Conservation (phyloP, 1,284 basidiomycete species). For the Cryptococcus sp. region DNA sequence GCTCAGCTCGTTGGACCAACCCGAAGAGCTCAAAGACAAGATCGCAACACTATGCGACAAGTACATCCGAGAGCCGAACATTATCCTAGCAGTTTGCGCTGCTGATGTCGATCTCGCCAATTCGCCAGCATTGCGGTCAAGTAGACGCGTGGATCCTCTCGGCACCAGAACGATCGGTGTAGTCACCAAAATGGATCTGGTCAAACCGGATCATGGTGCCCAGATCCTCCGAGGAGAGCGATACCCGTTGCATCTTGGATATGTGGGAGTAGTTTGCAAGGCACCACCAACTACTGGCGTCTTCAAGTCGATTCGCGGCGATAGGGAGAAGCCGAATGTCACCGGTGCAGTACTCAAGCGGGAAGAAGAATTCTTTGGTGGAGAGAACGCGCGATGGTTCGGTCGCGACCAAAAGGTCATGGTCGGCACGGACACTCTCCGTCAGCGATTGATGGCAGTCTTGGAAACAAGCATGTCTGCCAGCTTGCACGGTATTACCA, state of each 20-base stretch:
- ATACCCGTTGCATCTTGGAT: conserved; percentile 96
- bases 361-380: conserved; percentile 79
- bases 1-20: conserved; percentile 91
- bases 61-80: conserved; percentile 97
- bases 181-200: conserved; percentile 98
- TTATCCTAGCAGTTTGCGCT: conserved; percentile 95
- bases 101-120: conserved; percentile 99
- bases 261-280: conserved; percentile 96
- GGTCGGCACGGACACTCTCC: conserved; percentile 87
- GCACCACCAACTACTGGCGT: conserved; percentile 55
- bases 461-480: conserved; percentile 96
- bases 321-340: conserved; percentile 49
- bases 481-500: conserved; percentile 90
- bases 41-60: conserved; percentile 87
- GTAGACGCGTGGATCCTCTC: conserved; percentile 89
- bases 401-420: conserved; percentile 59
- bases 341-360: conserved; percentile 64
- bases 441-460: conserved; percentile 89
- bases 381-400: conserved; percentile 64
- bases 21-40: conserved; percentile 90
- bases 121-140: conserved; percentile 90
- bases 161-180: conserved; percentile 96
- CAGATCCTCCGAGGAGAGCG: conserved; percentile 82
- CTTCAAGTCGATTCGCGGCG: conserved; percentile 41
- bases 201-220: conserved; percentile 79